Percentiles rank a stretch among this genome's conserved stretches.
These are phyloP conservation scores for Helminthosporium solani DNA, from an alignment of 2,329 filamentous ascomycete species.

Conservation along the genomic window DNA sequence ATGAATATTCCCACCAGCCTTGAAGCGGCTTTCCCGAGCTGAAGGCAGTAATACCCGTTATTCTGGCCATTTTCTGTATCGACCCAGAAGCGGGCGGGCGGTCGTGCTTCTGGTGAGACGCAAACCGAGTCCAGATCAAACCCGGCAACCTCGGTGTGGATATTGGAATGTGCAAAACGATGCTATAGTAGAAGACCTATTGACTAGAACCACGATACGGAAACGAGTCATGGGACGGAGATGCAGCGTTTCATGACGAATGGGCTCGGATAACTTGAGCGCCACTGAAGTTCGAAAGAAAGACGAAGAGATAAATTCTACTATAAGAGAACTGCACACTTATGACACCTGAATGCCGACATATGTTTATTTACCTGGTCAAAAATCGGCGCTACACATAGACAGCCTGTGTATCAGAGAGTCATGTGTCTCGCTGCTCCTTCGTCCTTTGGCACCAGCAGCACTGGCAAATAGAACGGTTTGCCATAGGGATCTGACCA, in stretches of 20 bases:
- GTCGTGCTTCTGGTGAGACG: not conserved
- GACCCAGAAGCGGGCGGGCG: not conserved
- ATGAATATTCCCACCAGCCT: conserved; percentile 38
- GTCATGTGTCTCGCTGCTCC: conserved; percentile 26
- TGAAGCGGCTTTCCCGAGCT: conserved; percentile 18
- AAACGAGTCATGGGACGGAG: conserved; percentile 12
- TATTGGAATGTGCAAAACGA: conserved; percentile 10
- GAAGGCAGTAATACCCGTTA: conserved; percentile 36
- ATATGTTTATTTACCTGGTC: conserved; percentile 11
- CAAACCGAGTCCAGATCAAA: not conserved
- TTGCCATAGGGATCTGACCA: conserved; percentile 17
- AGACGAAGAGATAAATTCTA: conserved; percentile 13
- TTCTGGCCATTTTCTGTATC: conserved; percentile 23
- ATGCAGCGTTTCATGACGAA: conserved; percentile 23
- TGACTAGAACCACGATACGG: conserved; percentile 6
- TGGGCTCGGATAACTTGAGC: conserved; percentile 4
- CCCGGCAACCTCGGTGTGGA: conserved; percentile 5
- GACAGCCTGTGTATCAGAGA: conserved; percentile 17
- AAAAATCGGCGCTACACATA: conserved; percentile 17
- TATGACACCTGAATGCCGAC: conserved; percentile 21
- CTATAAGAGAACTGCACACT: conserved; percentile 17
- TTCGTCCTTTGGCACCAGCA: conserved; percentile 22
- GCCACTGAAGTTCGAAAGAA: conserved; percentile 9
- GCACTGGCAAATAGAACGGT: conserved; percentile 22
- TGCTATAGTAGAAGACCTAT: conserved; percentile 12